Evolutionary conservation across 345 rosid species (phyloP).

Genomic region (Mercurialis annua): DNA sequence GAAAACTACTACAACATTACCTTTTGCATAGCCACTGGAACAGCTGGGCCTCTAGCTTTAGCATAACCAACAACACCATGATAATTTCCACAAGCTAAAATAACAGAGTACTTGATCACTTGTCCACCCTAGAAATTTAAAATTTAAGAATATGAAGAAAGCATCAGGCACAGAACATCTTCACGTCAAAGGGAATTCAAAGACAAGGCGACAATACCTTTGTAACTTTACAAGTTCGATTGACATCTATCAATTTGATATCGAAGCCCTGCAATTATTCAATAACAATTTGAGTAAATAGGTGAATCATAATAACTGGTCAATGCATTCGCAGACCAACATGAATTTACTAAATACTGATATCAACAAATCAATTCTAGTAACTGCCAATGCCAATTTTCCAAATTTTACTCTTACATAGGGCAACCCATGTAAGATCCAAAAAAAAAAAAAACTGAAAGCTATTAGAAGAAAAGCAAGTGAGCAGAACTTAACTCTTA

Average conservation of each 20-base stretch:
- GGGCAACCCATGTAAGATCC: too few relatives aligned
- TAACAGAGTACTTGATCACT: constrained; percentile 71
- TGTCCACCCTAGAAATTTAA: constrained; percentile 58
- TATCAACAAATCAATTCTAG: too few relatives aligned
- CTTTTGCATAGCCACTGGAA: constrained; percentile 85
- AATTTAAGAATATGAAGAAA: constrained; percentile 14
- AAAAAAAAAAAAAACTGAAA: too few relatives aligned
- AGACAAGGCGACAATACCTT: constrained; percentile 49
- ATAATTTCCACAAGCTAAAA: constrained; percentile 88
- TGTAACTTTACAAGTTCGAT: constrained; percentile 87
- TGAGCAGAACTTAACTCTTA: too few relatives aligned
- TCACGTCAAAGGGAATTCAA: constrained; percentile 7
- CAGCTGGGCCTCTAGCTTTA: constrained; percentile 77
- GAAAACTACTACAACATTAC: constrained; percentile 30
- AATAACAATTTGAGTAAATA: constrained; percentile 8
- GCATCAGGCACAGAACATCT: constrained; percentile 4
- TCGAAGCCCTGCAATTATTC: constrained; percentile 78
- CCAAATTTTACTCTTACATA: too few relatives aligned
- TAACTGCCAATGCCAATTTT: too few relatives aligned
- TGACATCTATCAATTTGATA: constrained; percentile 73
- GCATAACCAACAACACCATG: constrained; percentile 88
- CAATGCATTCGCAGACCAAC: not conserved
- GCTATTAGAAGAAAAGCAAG: too few relatives aligned
- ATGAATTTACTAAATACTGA: too few relatives aligned
- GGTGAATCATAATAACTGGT: not conserved